These are phyloP conservation scores for Daldinia bambusicola DNA, from an alignment of 495 filamentous ascomycete genomes.

Conservation along the genomic window DNA sequence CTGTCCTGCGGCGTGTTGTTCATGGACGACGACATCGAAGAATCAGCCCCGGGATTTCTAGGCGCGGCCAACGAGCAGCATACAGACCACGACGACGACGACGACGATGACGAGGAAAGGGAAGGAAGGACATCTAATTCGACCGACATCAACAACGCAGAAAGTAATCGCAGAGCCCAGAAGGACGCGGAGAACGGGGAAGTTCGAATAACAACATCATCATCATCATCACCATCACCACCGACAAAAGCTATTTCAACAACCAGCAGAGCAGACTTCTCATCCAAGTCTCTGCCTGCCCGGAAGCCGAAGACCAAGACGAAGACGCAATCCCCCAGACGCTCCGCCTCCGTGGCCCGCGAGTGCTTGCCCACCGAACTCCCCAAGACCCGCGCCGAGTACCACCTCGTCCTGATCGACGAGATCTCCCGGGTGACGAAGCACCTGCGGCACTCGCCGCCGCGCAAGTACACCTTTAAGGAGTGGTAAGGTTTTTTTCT, in stretches of 20 bases:
- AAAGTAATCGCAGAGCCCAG: slow-evolving; percentile 33
- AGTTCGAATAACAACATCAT: background rate
- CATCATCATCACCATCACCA: background rate
- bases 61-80: slow-evolving; percentile 49
- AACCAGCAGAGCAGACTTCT: background rate
- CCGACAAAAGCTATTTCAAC: background rate
- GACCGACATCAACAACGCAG: slow-evolving; percentile 32
- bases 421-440: slow-evolving; percentile 75
- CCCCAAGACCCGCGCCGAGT: slow-evolving; percentile 60
- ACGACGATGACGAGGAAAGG: slow-evolving; percentile 15
- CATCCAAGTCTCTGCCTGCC: slow-evolving; percentile 2
- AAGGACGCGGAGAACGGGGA: slow-evolving; percentile 35
- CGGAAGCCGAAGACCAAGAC: background rate
- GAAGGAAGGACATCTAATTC: slow-evolving; percentile 34
- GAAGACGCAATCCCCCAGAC: slow-evolving; percentile 49
- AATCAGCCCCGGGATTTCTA: slow-evolving; percentile 55
- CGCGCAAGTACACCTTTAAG: slow-evolving; percentile 76
- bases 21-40: slow-evolving; percentile 44
- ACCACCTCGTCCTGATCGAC: slow-evolving; percentile 72
- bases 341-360: slow-evolving; percentile 46
- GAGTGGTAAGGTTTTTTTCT: slow-evolving; percentile 67
- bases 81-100: slow-evolving; percentile 29
- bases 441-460: slow-evolving; percentile 67
- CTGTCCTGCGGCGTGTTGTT: slow-evolving; percentile 55
- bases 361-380: slow-evolving; percentile 42